Conservation (phyloP, 106 monocot species). For the Dioscorea alata region DNA sequence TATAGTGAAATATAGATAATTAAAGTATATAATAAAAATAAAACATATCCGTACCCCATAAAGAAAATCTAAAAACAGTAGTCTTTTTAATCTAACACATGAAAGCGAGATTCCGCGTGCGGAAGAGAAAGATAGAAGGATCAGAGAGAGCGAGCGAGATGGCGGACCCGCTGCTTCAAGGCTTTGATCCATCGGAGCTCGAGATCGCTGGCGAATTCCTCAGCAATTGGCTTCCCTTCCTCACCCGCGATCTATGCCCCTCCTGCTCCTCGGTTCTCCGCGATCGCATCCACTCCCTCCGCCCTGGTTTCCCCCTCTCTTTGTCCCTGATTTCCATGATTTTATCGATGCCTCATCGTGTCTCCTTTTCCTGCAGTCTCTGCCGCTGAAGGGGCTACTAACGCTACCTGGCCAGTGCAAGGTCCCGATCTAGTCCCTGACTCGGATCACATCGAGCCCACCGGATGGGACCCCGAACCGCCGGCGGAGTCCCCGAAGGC, state of each 20-base stretch:
- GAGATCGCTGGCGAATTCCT: constrained; percentile 81
- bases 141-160: not conserved
- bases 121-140: not conserved
- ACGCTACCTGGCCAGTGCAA: too few species aligned
- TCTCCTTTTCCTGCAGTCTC: too few species aligned
- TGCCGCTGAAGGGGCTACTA: too few species aligned
- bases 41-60: too few species aligned
- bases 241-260: constrained; percentile 61
- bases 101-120: too few species aligned
- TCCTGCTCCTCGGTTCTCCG: constrained; percentile 42
- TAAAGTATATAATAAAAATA: too few species aligned
- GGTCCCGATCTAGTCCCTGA: not conserved
- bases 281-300: constrained; percentile 57
- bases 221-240: constrained; percentile 81
- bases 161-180: constrained; percentile 32
- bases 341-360: too few species aligned
- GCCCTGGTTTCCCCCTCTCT: constrained; percentile 23
- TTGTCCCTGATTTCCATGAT: too few species aligned
- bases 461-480: constrained; percentile 12
- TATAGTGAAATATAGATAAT: too few species aligned
- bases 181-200: constrained; percentile 44
- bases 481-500: constrained; percentile 13
- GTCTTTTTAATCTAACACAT: too few species aligned
- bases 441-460: constrained; percentile 16
- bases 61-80: too few species aligned